These are phyloP conservation scores for Epichloe uncinata DNA, from an alignment of 2,329 filamentous ascomycete species.

Conservation along the genomic window DNA sequence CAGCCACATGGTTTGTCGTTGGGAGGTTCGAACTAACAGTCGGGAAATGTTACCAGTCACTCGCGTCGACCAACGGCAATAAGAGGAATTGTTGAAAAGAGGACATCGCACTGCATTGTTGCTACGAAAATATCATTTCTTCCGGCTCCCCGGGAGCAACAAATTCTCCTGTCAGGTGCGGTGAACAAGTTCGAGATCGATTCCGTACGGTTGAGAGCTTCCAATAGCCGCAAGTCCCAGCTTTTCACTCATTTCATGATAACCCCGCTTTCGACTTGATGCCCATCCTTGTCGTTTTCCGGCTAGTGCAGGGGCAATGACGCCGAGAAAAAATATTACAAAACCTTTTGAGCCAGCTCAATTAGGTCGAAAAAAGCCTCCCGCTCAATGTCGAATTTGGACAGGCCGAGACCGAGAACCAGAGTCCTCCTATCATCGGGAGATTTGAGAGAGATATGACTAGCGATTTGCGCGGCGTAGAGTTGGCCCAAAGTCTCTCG, in stretches of 20 bases:
- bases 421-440: conserved; percentile 49
- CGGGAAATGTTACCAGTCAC: background rate
- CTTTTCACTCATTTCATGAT: background rate
- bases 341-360: conserved; percentile 46
- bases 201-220: background rate
- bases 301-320: background rate
- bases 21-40: background rate
- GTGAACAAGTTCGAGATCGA: background rate
- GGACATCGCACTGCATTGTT: background rate
- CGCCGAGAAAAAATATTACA: conserved; percentile 20
- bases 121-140: background rate
- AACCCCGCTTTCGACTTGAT: background rate
- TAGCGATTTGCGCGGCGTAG: conserved; percentile 80
- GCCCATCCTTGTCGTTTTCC: background rate
- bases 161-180: background rate
- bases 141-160: background rate
- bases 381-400: conserved; percentile 34
- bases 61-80: background rate
- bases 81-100: background rate
- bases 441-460: conserved; percentile 57
- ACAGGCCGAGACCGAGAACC: conserved; percentile 48
- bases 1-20: background rate
- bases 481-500: conserved; percentile 78
- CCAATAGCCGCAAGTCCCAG: background rate
- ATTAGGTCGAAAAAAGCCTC: conserved; percentile 52